phyloP scores from a whole-genome alignment of 495 filamentous ascomycete species.

The Penicillium simplicissimum region DNA sequence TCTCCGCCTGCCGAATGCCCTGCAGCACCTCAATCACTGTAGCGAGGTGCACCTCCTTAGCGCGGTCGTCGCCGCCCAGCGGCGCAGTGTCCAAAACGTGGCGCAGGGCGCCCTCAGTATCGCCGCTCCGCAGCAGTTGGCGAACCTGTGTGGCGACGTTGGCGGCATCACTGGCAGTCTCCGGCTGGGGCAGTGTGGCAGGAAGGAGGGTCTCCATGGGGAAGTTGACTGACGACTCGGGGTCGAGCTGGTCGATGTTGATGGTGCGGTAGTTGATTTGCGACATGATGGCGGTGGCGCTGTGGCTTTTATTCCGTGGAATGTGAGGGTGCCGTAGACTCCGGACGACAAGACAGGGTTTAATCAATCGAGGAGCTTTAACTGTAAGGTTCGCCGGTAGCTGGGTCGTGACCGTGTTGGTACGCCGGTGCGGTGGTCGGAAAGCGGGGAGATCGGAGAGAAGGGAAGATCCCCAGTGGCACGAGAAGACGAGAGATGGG shows the following conservation, averaged over 20 bases:
- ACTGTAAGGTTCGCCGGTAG: background rate
- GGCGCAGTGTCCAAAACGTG: slow-evolving; percentile 75
- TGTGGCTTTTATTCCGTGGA: slow-evolving; percentile 6
- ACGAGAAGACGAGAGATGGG: slow-evolving; percentile 1
- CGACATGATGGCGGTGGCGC: slow-evolving; percentile 48
- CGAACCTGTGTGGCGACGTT: slow-evolving; percentile 72
- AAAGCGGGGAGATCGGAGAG: slow-evolving; percentile 27
- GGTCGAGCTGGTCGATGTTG: slow-evolving; percentile 86
- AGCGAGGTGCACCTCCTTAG: slow-evolving; percentile 81
- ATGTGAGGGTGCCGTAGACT: background rate
- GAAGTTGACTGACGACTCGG: slow-evolving; percentile 87
- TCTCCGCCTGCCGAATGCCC: slow-evolving; percentile 85
- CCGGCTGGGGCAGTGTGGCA: slow-evolving; percentile 57
- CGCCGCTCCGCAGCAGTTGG: slow-evolving; percentile 81
- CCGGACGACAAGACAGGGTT: background rate
- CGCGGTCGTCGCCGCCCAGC: slow-evolving; percentile 67
- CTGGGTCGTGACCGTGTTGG: slow-evolving; percentile 17
- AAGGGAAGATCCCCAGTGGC: slow-evolving; percentile 9
- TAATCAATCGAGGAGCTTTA: background rate
- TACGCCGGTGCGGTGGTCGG: slow-evolving; percentile 21
- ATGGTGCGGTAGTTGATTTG: slow-evolving; percentile 83
- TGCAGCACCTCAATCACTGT: slow-evolving; percentile 86
- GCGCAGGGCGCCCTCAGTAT: slow-evolving; percentile 80
- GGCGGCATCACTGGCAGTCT: slow-evolving; percentile 70
- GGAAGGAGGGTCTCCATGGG: slow-evolving; percentile 76